Evolutionary conservation across 2,329 filamentous ascomycete genomes (phyloP).

Genomic region (Waltergamsia citrina): DNA sequence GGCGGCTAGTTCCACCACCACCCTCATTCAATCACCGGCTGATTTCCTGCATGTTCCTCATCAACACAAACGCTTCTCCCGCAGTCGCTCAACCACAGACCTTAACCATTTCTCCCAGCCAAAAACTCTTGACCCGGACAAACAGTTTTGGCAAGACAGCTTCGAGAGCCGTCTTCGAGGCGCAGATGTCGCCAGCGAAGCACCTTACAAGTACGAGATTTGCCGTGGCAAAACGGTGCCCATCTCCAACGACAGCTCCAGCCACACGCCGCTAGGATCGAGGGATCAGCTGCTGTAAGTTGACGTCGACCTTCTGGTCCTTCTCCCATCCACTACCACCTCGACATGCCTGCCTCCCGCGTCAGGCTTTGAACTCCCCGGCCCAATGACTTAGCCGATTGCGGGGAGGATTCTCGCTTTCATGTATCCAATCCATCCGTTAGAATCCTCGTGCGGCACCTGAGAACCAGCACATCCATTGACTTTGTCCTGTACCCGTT

Average conservation of each 20-base stretch:
- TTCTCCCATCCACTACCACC: no score
- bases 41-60: not conserved
- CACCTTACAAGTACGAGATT: slow-evolving; percentile 4
- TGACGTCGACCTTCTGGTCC: no score
- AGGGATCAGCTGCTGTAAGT: slow-evolving; percentile 3
- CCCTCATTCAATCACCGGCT: not conserved
- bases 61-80: not conserved
- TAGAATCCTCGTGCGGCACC: no score
- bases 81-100: not conserved
- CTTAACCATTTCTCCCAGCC: not conserved
- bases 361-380: no score
- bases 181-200: not conserved
- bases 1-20: not conserved
- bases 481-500: no score
- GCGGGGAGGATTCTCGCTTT: no score
- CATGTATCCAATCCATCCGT: no score
- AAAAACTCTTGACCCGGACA: slow-evolving; percentile 1
- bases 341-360: no score
- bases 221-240: slow-evolving; percentile 6
- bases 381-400: no score
- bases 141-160: slow-evolving; percentile 4
- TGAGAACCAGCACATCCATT: no score
- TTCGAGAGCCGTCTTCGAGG: slow-evolving; percentile 5
- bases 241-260: slow-evolving; percentile 1
- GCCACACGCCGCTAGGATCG: not conserved